A percentile compares a stretch with the other conserved stretches of the same genome.
Conservation (phyloP, 371 early-diverging fungal genomes). For the Actinomortierella wolfii region DNA sequence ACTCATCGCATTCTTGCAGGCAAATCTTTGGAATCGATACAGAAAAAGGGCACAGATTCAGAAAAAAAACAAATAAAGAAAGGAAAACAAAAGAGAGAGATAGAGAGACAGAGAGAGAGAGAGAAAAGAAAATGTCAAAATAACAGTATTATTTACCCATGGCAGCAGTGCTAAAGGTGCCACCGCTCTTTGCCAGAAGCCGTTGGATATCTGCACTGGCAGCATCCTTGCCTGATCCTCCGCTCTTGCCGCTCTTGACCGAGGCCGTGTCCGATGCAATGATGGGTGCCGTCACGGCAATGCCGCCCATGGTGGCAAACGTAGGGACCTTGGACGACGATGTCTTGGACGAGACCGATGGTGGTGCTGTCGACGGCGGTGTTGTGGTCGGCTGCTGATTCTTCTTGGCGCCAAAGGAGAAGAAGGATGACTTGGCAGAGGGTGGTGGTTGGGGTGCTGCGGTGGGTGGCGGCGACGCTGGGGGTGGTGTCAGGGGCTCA, state of each 20-base stretch:
- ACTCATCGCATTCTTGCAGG: no score
- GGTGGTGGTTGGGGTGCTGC: constrained; percentile 8
- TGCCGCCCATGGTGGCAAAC: constrained; percentile 14
- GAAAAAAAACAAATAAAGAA: no score
- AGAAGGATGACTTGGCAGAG: constrained; percentile 24
- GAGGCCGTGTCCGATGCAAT: constrained; percentile 15
- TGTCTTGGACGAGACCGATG: constrained; percentile 10
- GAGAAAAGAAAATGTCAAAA: no score
- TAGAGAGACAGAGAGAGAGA: no score
- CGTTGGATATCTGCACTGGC: no score
- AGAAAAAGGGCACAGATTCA: no score
- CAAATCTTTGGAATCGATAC: no score
- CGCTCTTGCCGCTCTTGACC: constrained; percentile 26
- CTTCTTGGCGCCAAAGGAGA: constrained; percentile 13
- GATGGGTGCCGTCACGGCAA: background rate
- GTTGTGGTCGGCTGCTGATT: constrained; percentile 26
- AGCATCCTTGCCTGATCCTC: background rate
- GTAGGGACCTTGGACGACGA: constrained; percentile 12
- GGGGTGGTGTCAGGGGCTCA: constrained; percentile 43
- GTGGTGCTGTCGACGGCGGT: constrained; percentile 39
- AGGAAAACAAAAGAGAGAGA: no score
- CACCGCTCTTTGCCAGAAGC: no score
- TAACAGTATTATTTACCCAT: no score
- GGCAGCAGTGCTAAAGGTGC: no score
- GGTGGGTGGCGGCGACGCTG: constrained; percentile 38